Evolutionary conservation across 2,329 filamentous ascomycete genomes (phyloP).

Genomic region (Fusarium marasasianum): DNA sequence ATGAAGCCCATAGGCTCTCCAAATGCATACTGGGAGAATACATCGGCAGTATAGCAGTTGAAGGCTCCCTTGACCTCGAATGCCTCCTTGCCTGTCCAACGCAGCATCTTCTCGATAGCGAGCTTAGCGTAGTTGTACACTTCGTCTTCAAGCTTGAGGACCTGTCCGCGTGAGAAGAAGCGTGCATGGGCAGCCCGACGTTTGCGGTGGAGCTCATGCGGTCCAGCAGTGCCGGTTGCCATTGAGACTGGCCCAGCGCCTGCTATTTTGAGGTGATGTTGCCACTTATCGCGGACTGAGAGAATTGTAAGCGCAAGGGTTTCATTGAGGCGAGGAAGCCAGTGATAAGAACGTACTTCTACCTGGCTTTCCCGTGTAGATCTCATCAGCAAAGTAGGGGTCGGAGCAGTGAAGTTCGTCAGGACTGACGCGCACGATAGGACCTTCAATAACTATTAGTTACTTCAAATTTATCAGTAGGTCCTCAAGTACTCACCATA

Average conservation of each 20-base stretch:
- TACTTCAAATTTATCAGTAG: rapidly evolving
- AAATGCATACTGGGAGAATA: constrained; percentile 51
- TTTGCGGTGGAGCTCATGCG: constrained; percentile 47
- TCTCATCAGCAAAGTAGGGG: constrained; percentile 49
- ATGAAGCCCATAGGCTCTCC: constrained; percentile 48
- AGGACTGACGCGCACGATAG: constrained; percentile 52
- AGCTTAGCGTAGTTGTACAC: constrained; percentile 38
- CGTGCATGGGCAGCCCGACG: constrained; percentile 44
- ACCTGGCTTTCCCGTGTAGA: constrained; percentile 45
- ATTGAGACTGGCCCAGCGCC: constrained; percentile 20
- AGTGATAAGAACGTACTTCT: neutral
- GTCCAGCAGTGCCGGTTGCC: constrained; percentile 4
- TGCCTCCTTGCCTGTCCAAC: constrained; percentile 30
- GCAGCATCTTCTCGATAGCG: constrained; percentile 46
- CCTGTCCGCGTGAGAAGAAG: constrained; percentile 48
- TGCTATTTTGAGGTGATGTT: constrained; percentile 27
- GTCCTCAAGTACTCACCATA: constrained; percentile 43
- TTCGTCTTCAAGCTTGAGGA: constrained; percentile 43
- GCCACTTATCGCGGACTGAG: constrained; percentile 37
- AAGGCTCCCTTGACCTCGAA: constrained; percentile 50
- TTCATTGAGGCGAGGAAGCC: neutral
- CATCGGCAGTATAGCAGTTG: constrained; percentile 52
- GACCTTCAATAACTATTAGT: constrained; percentile 30
- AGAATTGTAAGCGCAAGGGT: neutral
- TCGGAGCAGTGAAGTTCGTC: constrained; percentile 52